These are phyloP conservation scores for Phytophthora multivora DNA, from an alignment of 352 stramenopile species.

Conservation along the genomic window DNA sequence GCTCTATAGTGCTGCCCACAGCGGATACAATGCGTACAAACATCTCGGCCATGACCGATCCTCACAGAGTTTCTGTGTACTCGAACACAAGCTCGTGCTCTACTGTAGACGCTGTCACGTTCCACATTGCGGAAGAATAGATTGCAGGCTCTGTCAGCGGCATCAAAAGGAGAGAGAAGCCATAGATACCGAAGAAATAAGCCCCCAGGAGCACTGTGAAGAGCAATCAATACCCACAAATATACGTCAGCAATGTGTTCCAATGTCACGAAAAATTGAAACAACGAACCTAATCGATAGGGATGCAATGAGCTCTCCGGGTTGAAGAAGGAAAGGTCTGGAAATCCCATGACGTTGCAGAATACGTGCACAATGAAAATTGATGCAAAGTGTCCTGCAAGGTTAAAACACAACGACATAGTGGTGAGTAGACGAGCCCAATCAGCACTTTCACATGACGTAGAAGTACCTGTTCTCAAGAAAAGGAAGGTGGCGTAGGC, in stretches of 20 bases:
- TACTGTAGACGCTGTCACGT: constrained; percentile 61
- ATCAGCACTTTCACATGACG: background rate
- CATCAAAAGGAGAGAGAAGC: constrained; percentile 76
- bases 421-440: background rate
- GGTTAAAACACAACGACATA: background rate
- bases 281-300: constrained; percentile 70
- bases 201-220: constrained; percentile 68
- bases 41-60: constrained; percentile 5
- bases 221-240: background rate
- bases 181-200: constrained; percentile 87
- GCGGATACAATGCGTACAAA: constrained; percentile 26
- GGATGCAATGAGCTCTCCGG: constrained; percentile 73
- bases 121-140: constrained; percentile 84
- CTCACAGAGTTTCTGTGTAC: constrained; percentile 48
- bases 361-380: constrained; percentile 93
- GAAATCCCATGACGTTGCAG: constrained; percentile 97
- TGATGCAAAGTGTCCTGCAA: constrained; percentile 81
- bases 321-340: constrained; percentile 86
- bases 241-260: constrained; percentile 3
- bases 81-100: constrained; percentile 49
- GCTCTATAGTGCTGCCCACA: constrained; percentile 36
- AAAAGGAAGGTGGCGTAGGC: constrained; percentile 95
- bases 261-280: background rate
- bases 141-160: constrained; percentile 79
- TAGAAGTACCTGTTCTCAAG: constrained; percentile 69